These are phyloP conservation scores for Debaryomyces hansenii DNA, from an alignment of 805 yeast species.

Conservation along the genomic window DNA sequence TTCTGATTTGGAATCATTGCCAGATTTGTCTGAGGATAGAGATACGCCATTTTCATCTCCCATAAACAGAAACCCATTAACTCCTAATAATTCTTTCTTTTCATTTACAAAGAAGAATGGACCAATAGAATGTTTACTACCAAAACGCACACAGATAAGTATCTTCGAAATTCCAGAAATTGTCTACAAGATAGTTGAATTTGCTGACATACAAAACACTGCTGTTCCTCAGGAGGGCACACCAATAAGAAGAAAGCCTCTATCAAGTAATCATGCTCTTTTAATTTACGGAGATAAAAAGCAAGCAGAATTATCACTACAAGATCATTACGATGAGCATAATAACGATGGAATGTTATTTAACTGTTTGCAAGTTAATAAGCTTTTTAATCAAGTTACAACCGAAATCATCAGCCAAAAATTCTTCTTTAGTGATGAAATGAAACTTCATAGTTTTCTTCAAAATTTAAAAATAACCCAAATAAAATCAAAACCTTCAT, in stretches of 20 bases:
- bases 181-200: slow-evolving; percentile 55
- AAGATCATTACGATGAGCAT: slow-evolving; percentile 7
- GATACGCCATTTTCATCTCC: slow-evolving; percentile 20
- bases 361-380: slow-evolving; percentile 69
- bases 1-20: slow-evolving; percentile 38
- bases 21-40: slow-evolving; percentile 34
- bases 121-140: background rate
- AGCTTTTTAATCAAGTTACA: slow-evolving; percentile 60
- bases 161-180: slow-evolving; percentile 81
- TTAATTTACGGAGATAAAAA: slow-evolving; percentile 58
- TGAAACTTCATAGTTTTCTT: slow-evolving; percentile 4
- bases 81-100: slow-evolving; percentile 1
- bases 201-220: slow-evolving; percentile 54
- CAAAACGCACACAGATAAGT: slow-evolving; percentile 16
- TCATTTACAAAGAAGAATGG: slow-evolving; percentile 1
- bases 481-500: slow-evolving; percentile 31
- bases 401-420: slow-evolving; percentile 54
- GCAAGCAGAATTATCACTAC: slow-evolving; percentile 39
- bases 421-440: slow-evolving; percentile 47
- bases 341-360: slow-evolving; percentile 33
- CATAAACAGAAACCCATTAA: slow-evolving; percentile 2
- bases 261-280: slow-evolving; percentile 67
- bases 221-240: slow-evolving; percentile 60
- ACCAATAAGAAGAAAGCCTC: slow-evolving; percentile 66
- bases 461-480: slow-evolving; percentile 11